These are phyloP conservation scores for Ascochyta viciae-villosae DNA, from an alignment of 2,329 filamentous ascomycete species.

Conservation along the genomic window DNA sequence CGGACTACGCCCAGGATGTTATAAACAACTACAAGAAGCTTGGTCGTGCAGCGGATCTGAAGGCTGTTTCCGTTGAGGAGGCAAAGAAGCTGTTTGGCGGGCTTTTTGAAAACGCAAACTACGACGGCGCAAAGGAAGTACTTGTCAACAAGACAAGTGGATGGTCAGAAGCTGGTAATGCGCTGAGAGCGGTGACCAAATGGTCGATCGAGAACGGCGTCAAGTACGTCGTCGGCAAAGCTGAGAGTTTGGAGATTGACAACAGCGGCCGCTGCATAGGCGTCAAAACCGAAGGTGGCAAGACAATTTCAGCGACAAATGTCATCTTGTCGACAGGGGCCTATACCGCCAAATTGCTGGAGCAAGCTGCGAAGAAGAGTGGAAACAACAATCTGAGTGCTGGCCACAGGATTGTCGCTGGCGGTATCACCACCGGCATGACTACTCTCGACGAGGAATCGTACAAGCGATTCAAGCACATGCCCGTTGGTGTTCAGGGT, in stretches of 20 bases:
- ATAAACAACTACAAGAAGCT: slow-evolving; percentile 60
- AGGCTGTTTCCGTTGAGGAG: slow-evolving; percentile 55
- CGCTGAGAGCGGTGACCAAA: slow-evolving; percentile 62
- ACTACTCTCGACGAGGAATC: slow-evolving; percentile 51
- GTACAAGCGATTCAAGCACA: slow-evolving; percentile 36
- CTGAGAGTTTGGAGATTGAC: slow-evolving; percentile 58
- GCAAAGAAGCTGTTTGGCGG: slow-evolving; percentile 66
- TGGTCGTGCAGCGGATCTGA: slow-evolving; percentile 55
- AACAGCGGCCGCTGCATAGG: slow-evolving; percentile 51
- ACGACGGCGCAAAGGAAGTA: slow-evolving; percentile 65
- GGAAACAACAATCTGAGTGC: slow-evolving; percentile 60
- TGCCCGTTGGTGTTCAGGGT: slow-evolving; percentile 47
- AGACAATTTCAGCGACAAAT: slow-evolving; percentile 30
- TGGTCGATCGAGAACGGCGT: slow-evolving; percentile 63
- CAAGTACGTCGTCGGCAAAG: slow-evolving; percentile 64
- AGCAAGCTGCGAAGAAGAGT: slow-evolving; percentile 56
- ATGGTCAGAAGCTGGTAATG: slow-evolving; percentile 69
- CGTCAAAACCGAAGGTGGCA: slow-evolving; percentile 47
- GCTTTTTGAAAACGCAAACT: slow-evolving; percentile 67
- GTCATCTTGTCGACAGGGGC: slow-evolving; percentile 53
- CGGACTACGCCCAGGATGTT: slow-evolving; percentile 57
- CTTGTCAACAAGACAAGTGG: slow-evolving; percentile 67
- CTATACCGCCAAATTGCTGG: slow-evolving; percentile 53
- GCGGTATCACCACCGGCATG: slow-evolving; percentile 61
- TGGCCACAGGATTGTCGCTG: slow-evolving; percentile 62